A percentile compares a stretch with the other conserved stretches of the same genome.
Conservation (phyloP, 768 basidiomycete genomes). For the Trametes meyenii region DNA sequence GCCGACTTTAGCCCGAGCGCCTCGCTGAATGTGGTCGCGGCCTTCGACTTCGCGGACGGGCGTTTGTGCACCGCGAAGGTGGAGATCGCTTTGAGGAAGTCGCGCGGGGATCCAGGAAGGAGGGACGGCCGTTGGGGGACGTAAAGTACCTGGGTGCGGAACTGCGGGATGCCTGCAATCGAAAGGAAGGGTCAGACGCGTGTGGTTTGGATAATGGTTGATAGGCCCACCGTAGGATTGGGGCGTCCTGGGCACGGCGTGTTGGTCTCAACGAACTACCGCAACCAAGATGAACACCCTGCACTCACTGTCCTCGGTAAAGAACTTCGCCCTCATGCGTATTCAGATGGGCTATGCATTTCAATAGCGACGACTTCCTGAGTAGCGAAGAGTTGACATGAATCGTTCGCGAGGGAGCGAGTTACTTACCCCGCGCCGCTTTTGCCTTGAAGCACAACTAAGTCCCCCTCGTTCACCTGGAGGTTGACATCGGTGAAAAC, state of each 20-base stretch:
- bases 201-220: not conserved
- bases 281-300: not conserved
- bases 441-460: constrained; percentile 76
- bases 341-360: constrained; percentile 81
- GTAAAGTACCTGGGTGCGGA: constrained; percentile 80
- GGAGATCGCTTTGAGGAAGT: constrained; percentile 63
- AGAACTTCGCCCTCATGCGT: constrained; percentile 67
- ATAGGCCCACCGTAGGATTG: constrained; percentile 46
- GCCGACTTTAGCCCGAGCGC: not conserved
- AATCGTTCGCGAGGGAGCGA: not conserved
- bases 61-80: constrained; percentile 50
- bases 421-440: constrained; percentile 69
- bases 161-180: constrained; percentile 67
- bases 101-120: constrained; percentile 78
- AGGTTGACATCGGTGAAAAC: constrained; percentile 69
- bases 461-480: constrained; percentile 68
- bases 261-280: not conserved
- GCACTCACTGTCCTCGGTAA: constrained; percentile 66
- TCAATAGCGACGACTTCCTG: constrained; percentile 76
- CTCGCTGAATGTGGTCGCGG: constrained; percentile 23
- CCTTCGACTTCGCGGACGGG: constrained; percentile 25
- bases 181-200: not conserved
- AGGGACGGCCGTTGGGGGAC: constrained; percentile 88
- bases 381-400: not conserved
- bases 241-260: constrained; percentile 45